phyloP scores from a whole-genome alignment of 1,284 basidiomycete species.

The Rhodofomes roseus region DNA sequence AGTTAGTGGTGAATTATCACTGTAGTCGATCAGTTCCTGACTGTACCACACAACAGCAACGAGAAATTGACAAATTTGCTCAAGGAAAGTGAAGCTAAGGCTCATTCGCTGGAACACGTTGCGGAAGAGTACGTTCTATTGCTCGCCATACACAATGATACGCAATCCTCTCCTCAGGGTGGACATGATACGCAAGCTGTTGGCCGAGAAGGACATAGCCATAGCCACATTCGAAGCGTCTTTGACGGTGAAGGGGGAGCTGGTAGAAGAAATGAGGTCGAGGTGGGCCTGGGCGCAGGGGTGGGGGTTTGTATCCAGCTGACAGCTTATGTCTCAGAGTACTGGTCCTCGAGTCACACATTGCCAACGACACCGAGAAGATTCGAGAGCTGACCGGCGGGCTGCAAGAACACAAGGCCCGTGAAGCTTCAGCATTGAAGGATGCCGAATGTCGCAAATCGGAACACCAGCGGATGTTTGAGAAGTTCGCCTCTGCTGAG shows the following conservation, averaged over 20 bases:
- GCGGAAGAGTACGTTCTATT: constrained; percentile 11
- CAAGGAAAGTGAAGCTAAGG: constrained; percentile 11
- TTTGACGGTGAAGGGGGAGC: constrained; percentile 19
- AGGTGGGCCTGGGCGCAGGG: constrained; percentile 17
- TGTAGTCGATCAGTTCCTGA: background rate
- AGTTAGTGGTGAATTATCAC: constrained; percentile 11
- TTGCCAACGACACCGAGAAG: constrained; percentile 14
- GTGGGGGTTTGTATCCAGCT: background rate
- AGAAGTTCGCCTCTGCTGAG: constrained; percentile 9
- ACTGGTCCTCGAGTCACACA: constrained; percentile 17
- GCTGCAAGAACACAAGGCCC: constrained; percentile 23
- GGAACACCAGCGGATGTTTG: constrained; percentile 13
- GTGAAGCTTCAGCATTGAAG: constrained; percentile 12
- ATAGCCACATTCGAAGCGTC: constrained; percentile 3
- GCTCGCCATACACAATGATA: background rate
- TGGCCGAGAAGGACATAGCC: constrained; percentile 1
- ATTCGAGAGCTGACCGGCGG: constrained; percentile 27
- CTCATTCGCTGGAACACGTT: constrained; percentile 9
- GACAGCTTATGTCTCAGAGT: constrained; percentile 15
- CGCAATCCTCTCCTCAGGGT: background rate
- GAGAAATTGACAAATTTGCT: constrained; percentile 5
- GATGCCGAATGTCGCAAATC: constrained; percentile 7
- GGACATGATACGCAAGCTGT: background rate
- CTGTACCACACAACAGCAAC: constrained; percentile 2
- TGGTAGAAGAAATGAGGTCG: constrained; percentile 19